Evolutionary conservation across 352 stramenopile species (phyloP), one percentile per base, ranked within the genome.

Genomic region (Pythium folliculosum): DNA sequence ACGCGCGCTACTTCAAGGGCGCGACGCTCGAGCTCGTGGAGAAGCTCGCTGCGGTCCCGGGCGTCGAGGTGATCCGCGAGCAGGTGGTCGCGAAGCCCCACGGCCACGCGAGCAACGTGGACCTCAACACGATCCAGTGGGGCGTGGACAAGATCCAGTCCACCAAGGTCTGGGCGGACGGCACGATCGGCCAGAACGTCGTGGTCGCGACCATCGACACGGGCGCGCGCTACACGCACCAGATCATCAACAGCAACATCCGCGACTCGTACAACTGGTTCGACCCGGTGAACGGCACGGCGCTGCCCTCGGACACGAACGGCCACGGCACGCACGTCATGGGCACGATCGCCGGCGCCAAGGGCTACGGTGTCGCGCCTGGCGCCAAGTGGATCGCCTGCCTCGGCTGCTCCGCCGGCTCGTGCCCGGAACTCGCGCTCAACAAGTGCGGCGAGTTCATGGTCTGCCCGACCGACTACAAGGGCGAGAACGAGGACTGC

Each of bases 251-350:
- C 47, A 27, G 3, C 14, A 65, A 55, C 47, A 73, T 68, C 45
- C 50, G 49, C 51, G 48, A 45, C 16, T 40, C 37, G 16, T 56
- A 71, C 64, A 57, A 51, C 64, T 71, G 73, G 73, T 75, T 63
- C 57, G 71, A 79, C 60, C 69, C 73, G 14, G 65, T 73, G 49
- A 62, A 74, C 48, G 22, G 65, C 22, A 64, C 32, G 12, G 49
- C 23, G 10, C 9, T 48, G 25, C 74, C 73, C 3, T 65, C 65
- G 23, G 73, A 80, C 53, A 35, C 38, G 23, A 23, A 72, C 27
- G 63, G 67, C 52, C 74, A 81, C 62, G 74, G 74, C 16, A 77
- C 74, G 13, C 68, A 78, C 67, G 72, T 63, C n/a, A 76, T 77
- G 27, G 71, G 71, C 17, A 81, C 63, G 9, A 75, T 77, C 55